Evolutionary conservation across 495 filamentous ascomycete genomes (phyloP), one percentile per base, ranked within the genome.

Genomic region (Penicillium cinerascens): DNA sequence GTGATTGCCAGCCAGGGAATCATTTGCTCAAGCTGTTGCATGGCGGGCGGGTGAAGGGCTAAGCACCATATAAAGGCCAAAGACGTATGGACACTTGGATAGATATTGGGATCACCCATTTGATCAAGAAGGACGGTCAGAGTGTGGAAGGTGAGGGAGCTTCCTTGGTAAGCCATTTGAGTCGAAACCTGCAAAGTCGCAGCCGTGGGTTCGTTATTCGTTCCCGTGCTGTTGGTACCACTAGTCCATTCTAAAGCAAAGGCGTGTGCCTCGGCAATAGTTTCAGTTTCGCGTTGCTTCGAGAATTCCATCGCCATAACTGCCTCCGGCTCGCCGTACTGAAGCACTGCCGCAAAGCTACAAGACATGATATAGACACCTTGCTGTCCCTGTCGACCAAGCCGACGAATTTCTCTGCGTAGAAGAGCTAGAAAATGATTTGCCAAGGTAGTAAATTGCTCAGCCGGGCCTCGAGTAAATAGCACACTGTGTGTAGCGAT

Each of bases 1-100:
- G 78, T 79, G 16, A 91, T 66, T 20, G 75, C 56, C 26, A 70
- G 68, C 90, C 89, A 95, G 0, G 88, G 88, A 43, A 93, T 78
- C 16, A 78, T 64, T 10, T 60, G 64, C 54, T 82, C 77, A 15
- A 87, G 64, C 43, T 71, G 63, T 25, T 65, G 65, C 62, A 84
- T 79, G 18, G 82, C 81, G 18, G 66, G 63, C 0, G 74, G 74
- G 20, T 72, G 72, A 17, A 77, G 72, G 10, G 77, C 73, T 25
- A 87, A 61, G 52, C 85, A 77, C 66, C 77, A 81, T 8, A 89
- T 63, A 62, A 95, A 92, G 3, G 81, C 81, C 16, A 96, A 70
- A 23, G 81, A 80, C 5, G 85, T 74, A 52, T 95, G 88, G 1
- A 86, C 57, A 52, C 83, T 82, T 2, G 88, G 81, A 16, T 89